Evolutionary conservation across 257 asterid genomes (phyloP).

Genomic region (Solanum piurae): DNA sequence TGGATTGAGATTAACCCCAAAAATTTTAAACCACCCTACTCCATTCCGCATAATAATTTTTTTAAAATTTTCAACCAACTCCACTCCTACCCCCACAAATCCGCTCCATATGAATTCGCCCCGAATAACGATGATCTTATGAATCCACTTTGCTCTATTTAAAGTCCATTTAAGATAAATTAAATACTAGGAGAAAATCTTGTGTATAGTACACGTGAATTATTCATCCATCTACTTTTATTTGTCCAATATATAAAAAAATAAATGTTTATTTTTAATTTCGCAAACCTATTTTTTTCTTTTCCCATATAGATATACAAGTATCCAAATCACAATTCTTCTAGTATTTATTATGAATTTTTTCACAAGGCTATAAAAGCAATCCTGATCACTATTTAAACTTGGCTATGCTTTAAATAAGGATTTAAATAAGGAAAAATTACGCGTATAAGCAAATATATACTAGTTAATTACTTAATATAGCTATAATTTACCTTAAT

Average conservation of each 20-base stretch:
- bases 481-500: too few relatives aligned
- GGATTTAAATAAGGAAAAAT: too few relatives aligned
- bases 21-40: too few relatives aligned
- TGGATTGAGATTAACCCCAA: not conserved
- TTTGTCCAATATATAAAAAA: too few relatives aligned
- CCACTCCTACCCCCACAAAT: not conserved
- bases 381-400: too few relatives aligned
- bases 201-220: not conserved
- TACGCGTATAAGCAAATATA: too few relatives aligned
- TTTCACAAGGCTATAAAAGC: not conserved
- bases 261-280: too few relatives aligned
- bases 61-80: too few relatives aligned
- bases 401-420: not conserved
- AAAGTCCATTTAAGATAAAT: not conserved
- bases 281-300: not conserved
- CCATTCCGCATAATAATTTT: too few relatives aligned
- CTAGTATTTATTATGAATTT: not conserved
- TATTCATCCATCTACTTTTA: not conserved
- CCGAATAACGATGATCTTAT: too few relatives aligned
- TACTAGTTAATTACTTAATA: too few relatives aligned
- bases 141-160: not conserved
- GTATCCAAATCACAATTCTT: not conserved
- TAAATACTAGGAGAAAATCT: not conserved
- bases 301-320: not conserved
- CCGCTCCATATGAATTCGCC: not conserved